A percentile compares a stretch with the other conserved stretches of the same genome.
Conservation (phyloP, 495 filamentous ascomycete species). For the Hypoxylon rickii region DNA sequence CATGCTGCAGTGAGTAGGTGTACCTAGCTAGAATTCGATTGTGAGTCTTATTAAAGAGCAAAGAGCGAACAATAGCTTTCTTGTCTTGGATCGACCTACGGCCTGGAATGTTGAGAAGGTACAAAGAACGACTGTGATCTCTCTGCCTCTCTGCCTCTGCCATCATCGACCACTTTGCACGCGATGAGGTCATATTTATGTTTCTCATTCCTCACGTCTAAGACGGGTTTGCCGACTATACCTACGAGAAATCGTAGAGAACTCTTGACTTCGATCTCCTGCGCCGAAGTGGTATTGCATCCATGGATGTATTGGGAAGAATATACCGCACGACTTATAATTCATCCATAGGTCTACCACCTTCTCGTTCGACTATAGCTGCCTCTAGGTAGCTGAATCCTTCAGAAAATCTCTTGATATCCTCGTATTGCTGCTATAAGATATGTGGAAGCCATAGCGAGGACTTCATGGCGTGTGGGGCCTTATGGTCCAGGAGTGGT, state of each 20-base stretch:
- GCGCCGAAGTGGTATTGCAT: no score
- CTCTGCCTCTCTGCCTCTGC: neutral
- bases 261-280: no score
- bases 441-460: no score
- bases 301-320: no score
- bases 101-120: neutral
- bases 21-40: neutral
- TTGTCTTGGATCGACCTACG: neutral
- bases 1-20: constrained; percentile 17
- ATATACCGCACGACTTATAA: no score
- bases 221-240: no score
- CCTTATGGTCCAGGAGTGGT: neutral
- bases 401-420: no score
- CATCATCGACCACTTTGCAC: neutral
- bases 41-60: neutral
- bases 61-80: neutral
- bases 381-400: no score
- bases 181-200: neutral
- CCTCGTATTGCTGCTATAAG: no score
- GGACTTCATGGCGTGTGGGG: neutral
- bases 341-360: no score
- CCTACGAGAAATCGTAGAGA: no score
- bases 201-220: neutral
- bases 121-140: neutral
- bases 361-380: no score